Evolutionary conservation across 768 basidiomycete species (phyloP), one percentile per base, ranked within the genome.

Genomic region (Tephrocybe rancida): DNA sequence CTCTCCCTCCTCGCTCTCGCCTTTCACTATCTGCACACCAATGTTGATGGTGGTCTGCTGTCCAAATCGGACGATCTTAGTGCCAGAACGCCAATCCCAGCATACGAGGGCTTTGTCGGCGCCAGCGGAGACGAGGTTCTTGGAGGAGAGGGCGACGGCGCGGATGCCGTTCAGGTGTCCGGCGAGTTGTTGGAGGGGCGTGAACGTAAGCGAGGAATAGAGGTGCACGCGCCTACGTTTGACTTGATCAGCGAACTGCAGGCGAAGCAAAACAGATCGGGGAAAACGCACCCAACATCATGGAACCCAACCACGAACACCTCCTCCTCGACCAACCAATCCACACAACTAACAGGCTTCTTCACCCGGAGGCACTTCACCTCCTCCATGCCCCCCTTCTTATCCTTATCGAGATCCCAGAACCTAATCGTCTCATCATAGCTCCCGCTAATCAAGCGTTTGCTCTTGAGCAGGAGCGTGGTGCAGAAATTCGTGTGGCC

Each of bases 41-140:
- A 94, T 90, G 63, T 92, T 93, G 60, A 94, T 83, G 6, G 92
- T 95, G 9, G 91, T 95, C 72, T 95, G 93, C 67, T 96, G 93
- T 1, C 93, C 93, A 61, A 95, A 95, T 16, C 92, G 76, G 32
- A 93, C 89, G 44, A 95, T 87, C 75, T 95, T 96, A 10, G 85
- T 87, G 11, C 93, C 94, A 0, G 87, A 79, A 3, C 92, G 82
- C 90, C 90, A 93, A 69, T 93, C 90, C 91, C 90, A 95, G 61
- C 89, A 91, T 13, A 95, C 92, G 73, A 65, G 87, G 67, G 70
- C 93, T 77, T 82, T 82, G 52, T 82, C 80, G 3, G 78, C 80
- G 16, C 86, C 90, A 0, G 94, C 94, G 1, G 91, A 93, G 26
- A 95, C 92, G 16, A 95, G 84, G 59, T 91, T 90, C 64, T 86